phyloP scores from a whole-genome alignment of 78 protist genomes.

The Bodo saltans region DNA sequence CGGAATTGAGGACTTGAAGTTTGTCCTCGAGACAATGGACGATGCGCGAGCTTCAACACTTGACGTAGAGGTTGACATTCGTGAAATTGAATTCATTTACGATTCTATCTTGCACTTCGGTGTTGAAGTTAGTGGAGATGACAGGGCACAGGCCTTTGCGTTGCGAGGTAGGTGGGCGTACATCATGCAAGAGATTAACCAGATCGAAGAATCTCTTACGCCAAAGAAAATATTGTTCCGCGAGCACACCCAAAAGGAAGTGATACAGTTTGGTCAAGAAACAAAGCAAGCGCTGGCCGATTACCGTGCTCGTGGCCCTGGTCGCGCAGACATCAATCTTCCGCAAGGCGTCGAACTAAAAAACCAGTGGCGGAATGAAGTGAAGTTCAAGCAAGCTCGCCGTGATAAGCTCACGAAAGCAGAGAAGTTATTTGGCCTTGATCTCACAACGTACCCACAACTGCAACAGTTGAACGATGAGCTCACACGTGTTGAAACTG shows the following conservation, averaged over 20 bases:
- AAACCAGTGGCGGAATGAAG: constrained; percentile 7
- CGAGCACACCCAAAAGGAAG: constrained; percentile 43
- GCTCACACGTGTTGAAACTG: neutral
- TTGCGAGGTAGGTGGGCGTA: constrained; percentile 15
- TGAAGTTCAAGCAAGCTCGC: neutral
- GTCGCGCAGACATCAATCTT: constrained; percentile 36
- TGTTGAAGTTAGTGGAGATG: constrained; percentile 23
- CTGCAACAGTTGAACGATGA: constrained; percentile 34
- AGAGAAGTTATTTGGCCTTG: constrained; percentile 63
- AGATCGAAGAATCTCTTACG: constrained; percentile 31
- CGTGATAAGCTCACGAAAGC: constrained; percentile 54
- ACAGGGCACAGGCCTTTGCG: neutral
- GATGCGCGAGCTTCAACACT: constrained; percentile 21
- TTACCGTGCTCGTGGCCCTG: constrained; percentile 28
- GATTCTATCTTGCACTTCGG: constrained; percentile 48
- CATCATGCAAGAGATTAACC: constrained; percentile 10
- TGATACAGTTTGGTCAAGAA: constrained; percentile 19
- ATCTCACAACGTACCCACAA: constrained; percentile 48
- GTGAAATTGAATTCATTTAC: constrained; percentile 46
- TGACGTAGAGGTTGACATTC: constrained; percentile 47
- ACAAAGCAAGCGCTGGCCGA: constrained; percentile 28
- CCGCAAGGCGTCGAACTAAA: constrained; percentile 54
- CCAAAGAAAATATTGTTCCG: constrained; percentile 51
- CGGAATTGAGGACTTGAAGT: constrained; percentile 63
- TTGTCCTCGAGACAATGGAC: constrained; percentile 48